These are phyloP conservation scores for Scheffersomyces lignicola DNA, from an alignment of 1,139 yeast species.

Conservation along the genomic window DNA sequence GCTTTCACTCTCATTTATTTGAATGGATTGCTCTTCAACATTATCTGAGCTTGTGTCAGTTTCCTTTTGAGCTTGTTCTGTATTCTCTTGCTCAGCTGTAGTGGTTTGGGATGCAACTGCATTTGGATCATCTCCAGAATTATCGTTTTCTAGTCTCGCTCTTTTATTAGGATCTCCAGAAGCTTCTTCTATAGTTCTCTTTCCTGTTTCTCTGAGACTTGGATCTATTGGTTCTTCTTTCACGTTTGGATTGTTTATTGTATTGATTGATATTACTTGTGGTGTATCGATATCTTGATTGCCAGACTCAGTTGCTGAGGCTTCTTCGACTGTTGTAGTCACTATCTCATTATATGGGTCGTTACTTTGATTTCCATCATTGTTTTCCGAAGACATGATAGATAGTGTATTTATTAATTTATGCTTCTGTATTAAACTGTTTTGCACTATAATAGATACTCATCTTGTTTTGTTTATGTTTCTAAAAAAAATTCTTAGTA, in stretches of 20 bases:
- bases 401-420: not conserved
- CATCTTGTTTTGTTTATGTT: not conserved
- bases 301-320: no score
- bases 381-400: constrained; percentile 1
- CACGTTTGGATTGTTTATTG: constrained; percentile 1
- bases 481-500: not conserved
- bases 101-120: constrained; percentile 2
- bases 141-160: constrained; percentile 1
- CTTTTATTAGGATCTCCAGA: not conserved
- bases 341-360: no score
- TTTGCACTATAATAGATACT: not conserved
- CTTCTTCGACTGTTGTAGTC: no score
- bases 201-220: not conserved
- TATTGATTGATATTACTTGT: not conserved
- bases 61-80: not conserved
- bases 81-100: not conserved
- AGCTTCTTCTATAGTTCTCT: not conserved
- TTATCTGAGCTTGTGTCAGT: not conserved
- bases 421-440: no score
- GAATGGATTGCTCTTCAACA: no score
- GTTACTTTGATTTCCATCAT: not conserved
- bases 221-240: constrained; percentile 4
- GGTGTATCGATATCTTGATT: not conserved
- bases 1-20: constrained; percentile 15
- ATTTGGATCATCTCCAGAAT: constrained; percentile 1